These are phyloP conservation scores for Zymoseptoria brevis DNA, from an alignment of 2,329 filamentous ascomycete genomes.

Conservation along the genomic window DNA sequence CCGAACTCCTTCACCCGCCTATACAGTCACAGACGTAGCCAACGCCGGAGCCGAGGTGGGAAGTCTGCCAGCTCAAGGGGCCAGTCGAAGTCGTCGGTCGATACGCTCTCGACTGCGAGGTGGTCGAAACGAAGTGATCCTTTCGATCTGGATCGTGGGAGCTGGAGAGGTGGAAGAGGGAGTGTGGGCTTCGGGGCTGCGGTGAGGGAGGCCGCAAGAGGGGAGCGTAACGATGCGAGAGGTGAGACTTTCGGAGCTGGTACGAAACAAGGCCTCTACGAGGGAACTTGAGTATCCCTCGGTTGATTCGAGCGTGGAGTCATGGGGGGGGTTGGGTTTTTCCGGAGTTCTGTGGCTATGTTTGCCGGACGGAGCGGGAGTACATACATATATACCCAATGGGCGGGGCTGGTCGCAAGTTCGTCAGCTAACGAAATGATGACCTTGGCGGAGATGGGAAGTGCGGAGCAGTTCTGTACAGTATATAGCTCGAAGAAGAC, in stretches of 20 bases:
- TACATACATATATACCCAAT: not conserved
- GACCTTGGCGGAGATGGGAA: not conserved
- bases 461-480: not conserved
- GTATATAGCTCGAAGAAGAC: not conserved
- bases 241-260: not conserved
- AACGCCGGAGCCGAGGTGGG: not conserved
- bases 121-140: constrained; percentile 16
- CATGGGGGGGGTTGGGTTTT: not conserved
- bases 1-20: constrained; percentile 5
- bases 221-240: not conserved
- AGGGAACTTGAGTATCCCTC: not conserved
- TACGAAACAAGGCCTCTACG: not conserved
- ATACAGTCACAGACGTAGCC: constrained; percentile 7
- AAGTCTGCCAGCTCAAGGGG: constrained; percentile 2
- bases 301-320: not conserved
- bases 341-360: not conserved
- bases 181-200: not conserved
- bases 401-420: not conserved
- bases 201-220: not conserved
- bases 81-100: constrained; percentile 7
- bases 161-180: constrained; percentile 3
- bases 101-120: constrained; percentile 5
- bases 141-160: constrained; percentile 14
- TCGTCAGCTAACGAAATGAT: not conserved
- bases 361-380: not conserved